Evolutionary conservation across 192 early-diverging fungal genomes (phyloP), one percentile per base, ranked within the genome.

Genomic region (Tieghemiomyces parasiticus): DNA sequence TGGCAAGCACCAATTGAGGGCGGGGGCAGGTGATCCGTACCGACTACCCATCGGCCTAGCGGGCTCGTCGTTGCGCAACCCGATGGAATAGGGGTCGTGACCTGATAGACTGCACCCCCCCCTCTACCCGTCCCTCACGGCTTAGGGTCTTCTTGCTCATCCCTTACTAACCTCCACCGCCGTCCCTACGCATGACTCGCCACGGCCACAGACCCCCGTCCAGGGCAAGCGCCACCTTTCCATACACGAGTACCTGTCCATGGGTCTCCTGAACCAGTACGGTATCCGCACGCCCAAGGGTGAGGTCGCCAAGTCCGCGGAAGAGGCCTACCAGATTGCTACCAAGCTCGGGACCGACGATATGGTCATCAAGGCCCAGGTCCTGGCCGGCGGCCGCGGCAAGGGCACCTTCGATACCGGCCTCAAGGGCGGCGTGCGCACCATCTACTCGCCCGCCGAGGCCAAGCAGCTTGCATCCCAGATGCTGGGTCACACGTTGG

Each of bases 191-290:
- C n/a, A n/a, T n/a, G n/a, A n/a, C n/a, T n/a, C n/a, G n/a, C n/a
- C n/a, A n/a, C n/a, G n/a, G n/a, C n/a, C n/a, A n/a, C n/a, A n/a
- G n/a, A n/a, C n/a, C n/a, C n/a, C n/a, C n/a, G n/a, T n/a, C n/a
- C n/a, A n/a, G n/a, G 81, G 85, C 63, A 83, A 82, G 72, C 88
- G 89, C 64, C 80, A 85, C 83, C 85, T 99, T 48, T 89, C 91
- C 60, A 95, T 99, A 67, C 96, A 99, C 73, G 96, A 99, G 78
- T 88, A 99, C 78, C 72, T 87, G 62, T 97, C 93, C 24, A 91
- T 93, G 74, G 87, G 90, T 42, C 79, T 99, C 32, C 81, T 99
- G 64, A 71, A 83, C 46, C 75, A 89, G 67, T 94, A 94, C 67
- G 94, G 93, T 51, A 77, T 99, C 72, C 89, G 90, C 66, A 85